Base-by-base conservation (phyloP, 2,329 filamentous ascomycete species). In the Pestalotiopsis fici region DNA sequence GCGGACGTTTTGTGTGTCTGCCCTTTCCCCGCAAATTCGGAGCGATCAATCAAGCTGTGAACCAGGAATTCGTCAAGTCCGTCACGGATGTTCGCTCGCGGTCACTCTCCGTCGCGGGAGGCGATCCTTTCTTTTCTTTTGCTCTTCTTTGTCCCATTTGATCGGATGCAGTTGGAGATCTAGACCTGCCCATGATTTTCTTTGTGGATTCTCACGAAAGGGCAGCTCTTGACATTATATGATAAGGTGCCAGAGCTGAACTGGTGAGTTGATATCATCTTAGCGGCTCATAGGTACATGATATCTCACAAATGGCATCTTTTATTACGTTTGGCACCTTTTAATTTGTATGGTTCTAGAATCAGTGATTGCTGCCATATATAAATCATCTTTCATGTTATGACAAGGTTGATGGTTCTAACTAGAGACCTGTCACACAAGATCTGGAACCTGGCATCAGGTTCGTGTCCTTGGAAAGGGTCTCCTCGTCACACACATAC, bases 1-100 rank as follows among this genome's bases (percentile, higher is more conserved):
- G 59, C 57, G 57, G 43, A 25, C 37, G 59, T 62, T 43, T 47
- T 47, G 35, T 62, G 59, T 62, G 59, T 62, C 21, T 50, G 39
- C 39, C 21, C 55, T 57, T 28, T 15, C 59, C 59, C 59, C 59
- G 13, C 59, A 47, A 47, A 25, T 23, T 28, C 11, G n/a, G 27
- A 27, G 39, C 37, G 37, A 62, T 47, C 59, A 43, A 47, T 62
- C 37, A 50, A 9, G 31, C 28, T 37, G 27, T 15, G 57, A 31
- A 31, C 57, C 57, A 60, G 57, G 31, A 60, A 60, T 21, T 23
- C 27, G 11, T 12, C 31, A n/a, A 15, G 23, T 27, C 55, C 13
- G 23, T 31, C 23, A 27, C 55, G 43, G 43, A 3, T 50, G 43
- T 18, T 50, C 43, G n/a, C 43, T 50, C 43, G n/a, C 43, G 43